Base-by-base conservation (phyloP, 2,329 filamentous ascomycete species). In the Colletotrichum musicola region DNA sequence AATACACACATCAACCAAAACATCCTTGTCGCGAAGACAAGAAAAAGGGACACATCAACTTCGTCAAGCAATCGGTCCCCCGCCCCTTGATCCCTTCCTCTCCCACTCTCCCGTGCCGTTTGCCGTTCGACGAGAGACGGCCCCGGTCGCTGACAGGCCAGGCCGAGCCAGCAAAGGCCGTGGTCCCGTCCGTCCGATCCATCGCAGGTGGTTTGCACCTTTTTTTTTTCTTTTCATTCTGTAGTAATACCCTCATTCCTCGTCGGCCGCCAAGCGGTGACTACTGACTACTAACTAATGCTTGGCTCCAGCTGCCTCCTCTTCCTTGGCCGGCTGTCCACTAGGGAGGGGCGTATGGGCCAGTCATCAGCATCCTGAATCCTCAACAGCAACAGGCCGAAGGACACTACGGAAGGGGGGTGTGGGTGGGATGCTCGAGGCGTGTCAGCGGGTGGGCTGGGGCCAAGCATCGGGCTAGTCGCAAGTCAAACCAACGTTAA, bases 401-500 rank as follows among this genome's bases (percentile, higher is more conserved):
- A 18, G 22, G 22, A 25, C 22, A 25, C 22, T 25, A 25, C 22
- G 22, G 22, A 25, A 25, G 22, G 22, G 22, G 22, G 22, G 22
- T 25, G 22, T 25, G 22, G 22, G 22, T 25, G 22, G 20, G 20
- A 20, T 12, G 20, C n/a, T 18, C 18, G 20, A 20, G n/a, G 20
- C 46, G 44, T 46, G 30, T 35, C 30, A 35, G 30, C 30, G 30
- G 30, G 30, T 35, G 30, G 30, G 30, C 30, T 35, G 30, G 27
- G 30, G 59, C 58, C 58, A 66, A 62, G 58, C 64, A 51, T 55
- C 42, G 42, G 42, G 27, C 30, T 62, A 44, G 51, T n/a, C 49
- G 30, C 51, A 62, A 63, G 59, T 42, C 53, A 50, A 67, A 51
- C 51, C 64, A 67, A 67, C 64, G 59, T 67, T 63, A 51, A 63